Evolutionary conservation across 768 basidiomycete species (phyloP).

Genomic region (Mycena chlorophos): DNA sequence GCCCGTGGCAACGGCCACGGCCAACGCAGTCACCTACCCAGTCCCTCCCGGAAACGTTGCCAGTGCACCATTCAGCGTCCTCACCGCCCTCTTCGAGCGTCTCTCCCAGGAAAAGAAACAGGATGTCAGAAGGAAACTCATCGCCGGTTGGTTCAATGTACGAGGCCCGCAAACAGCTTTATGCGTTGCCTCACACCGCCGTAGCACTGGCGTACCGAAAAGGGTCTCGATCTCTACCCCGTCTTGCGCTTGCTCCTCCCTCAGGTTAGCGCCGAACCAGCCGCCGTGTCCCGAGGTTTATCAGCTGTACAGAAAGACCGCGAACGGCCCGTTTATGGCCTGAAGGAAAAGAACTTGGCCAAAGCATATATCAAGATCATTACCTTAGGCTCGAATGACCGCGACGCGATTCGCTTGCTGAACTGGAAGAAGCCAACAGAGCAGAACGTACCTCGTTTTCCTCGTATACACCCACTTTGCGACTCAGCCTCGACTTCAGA

Average conservation of each 20-base stretch:
- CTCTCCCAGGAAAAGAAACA: slow-evolving; percentile 72
- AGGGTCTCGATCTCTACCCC: slow-evolving; percentile 88
- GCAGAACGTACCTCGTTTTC: slow-evolving; percentile 49
- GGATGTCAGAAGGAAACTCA: slow-evolving; percentile 66
- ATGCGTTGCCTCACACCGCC: slow-evolving; percentile 13
- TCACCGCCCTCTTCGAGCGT: slow-evolving; percentile 73
- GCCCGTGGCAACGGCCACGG: too few species aligned
- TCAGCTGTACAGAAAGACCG: slow-evolving; percentile 85
- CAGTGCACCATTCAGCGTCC: slow-evolving; percentile 68
- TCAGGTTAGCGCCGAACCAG: slow-evolving; percentile 59
- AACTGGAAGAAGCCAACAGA: slow-evolving; percentile 90
- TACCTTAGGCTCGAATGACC: slow-evolving; percentile 75
- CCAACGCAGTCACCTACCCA: slow-evolving; percentile 46
- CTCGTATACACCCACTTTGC: neutral
- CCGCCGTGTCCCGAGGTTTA: too few species aligned
- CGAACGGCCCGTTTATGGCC: slow-evolving; percentile 87
- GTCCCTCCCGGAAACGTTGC: slow-evolving; percentile 65
- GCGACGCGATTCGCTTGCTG: slow-evolving; percentile 76
- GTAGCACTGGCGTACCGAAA: slow-evolving; percentile 83
- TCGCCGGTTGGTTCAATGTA: slow-evolving; percentile 84
- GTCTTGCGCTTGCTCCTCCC: slow-evolving; percentile 87
- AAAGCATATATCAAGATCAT: slow-evolving; percentile 91
- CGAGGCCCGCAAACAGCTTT: too few species aligned
- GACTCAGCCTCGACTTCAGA: slow-evolving; percentile 38
- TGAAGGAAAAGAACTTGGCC: slow-evolving; percentile 94